Evolutionary conservation across 371 early-diverging fungal species (phyloP), one percentile per base, ranked within the genome.

Genomic region (Actinomortierella ambigua): DNA sequence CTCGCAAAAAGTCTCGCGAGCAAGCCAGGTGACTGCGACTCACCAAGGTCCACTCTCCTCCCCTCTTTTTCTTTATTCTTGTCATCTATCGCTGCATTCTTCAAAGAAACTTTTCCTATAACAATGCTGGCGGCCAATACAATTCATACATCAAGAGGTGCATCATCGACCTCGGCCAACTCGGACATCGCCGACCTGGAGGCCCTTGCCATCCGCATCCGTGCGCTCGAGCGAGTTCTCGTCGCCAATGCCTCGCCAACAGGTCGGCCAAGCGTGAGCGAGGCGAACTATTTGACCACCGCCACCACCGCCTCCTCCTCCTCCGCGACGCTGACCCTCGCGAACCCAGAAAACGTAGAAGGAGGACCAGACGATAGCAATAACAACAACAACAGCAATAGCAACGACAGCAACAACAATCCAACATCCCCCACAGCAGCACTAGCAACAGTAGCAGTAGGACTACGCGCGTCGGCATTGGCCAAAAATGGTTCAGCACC

Each of bases 191-290:
- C 34, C 11, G 75, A 75, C 68, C 55, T 75, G 11, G 75, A 75
- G 40, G 64, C 68, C 52, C 64, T 75, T 34, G 53, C 75, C 7
- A 61, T 57, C 27, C 60, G 68, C 11, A 40, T 75, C 15, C 59
- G 75, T 24, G 61, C 75, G 17, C 61, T 75, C 2, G 75, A 75
- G 48, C 46, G 48, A 11, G 34, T 34, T 17, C 14, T 68, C 15
- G 57, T 75, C 2, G 64, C 61, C 8, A 46, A 57, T 7, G 55
- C 61, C 34, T 47, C 55, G 22, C 23, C 57, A 42, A 47, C 54
- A 51, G 50, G 59, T 50, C 60, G 50, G 18, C n/a, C 29, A 7
- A 34, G 13, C 11, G 22, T 47, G 0, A 40, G 59, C 6, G 24
- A 2, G 24, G 50, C 20, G 14, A 22, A 59, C 56, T 51, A 48